Evolutionary conservation across 2,329 filamentous ascomycete species (phyloP).

Genomic region (Stagonosporopsis cucurbitacearum): DNA sequence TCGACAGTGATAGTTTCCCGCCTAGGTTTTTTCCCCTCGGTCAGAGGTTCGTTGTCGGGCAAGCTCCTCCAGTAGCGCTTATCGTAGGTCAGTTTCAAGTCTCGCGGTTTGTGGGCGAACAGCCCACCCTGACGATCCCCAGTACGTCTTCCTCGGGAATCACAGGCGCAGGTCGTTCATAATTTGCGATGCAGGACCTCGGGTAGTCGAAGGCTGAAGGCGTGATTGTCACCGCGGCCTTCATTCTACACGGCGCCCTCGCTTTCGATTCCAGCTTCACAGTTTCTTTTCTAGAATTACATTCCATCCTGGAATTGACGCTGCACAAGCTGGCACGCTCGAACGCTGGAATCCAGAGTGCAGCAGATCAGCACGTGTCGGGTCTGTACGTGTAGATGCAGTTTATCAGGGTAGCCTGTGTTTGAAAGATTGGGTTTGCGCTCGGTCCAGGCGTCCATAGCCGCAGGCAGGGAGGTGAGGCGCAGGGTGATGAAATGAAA

Average conservation of each 20-base stretch:
- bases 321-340: too few relatives aligned
- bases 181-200: constrained; percentile 20
- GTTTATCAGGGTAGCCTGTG: too few relatives aligned
- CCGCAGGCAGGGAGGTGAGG: not conserved
- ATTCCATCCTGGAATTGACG: not conserved
- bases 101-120: not conserved
- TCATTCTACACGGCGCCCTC: not conserved
- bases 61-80: not conserved
- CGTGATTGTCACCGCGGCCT: not conserved
- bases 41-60: not conserved
- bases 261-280: not conserved
- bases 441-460: too few relatives aligned
- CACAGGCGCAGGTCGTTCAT: constrained; percentile 7
- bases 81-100: not conserved
- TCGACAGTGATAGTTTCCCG: constrained; percentile 24
- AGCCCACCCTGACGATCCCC: constrained; percentile 15
- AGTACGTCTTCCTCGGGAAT: constrained; percentile 21
- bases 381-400: too few relatives aligned
- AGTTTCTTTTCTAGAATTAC: not conserved
- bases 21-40: not conserved
- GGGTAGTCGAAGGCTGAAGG: constrained; percentile 17
- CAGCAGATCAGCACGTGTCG: not conserved
- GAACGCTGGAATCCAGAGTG: not conserved
- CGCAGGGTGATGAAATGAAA: not conserved
- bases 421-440: too few relatives aligned